Evolutionary conservation across 768 basidiomycete species (phyloP).

Genomic region (Phylloporus sp.): DNA sequence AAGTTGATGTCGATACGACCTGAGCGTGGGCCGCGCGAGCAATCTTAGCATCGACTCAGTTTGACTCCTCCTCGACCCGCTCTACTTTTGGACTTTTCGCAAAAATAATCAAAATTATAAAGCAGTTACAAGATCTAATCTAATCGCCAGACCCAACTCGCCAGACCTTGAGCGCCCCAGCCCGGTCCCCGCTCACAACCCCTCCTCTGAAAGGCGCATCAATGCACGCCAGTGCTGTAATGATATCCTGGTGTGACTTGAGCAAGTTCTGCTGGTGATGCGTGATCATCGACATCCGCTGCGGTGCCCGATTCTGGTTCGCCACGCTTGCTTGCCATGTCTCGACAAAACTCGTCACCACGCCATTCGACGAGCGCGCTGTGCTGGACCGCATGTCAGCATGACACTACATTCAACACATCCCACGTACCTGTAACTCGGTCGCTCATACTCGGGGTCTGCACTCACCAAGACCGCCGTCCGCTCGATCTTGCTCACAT

Average conservation of each 20-base stretch:
- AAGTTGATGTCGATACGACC: slow-evolving; percentile 20
- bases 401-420: neutral
- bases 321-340: slow-evolving; percentile 50
- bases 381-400: slow-evolving; percentile 25
- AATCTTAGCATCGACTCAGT: slow-evolving; percentile 31
- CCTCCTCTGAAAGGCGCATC: slow-evolving; percentile 93
- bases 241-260: slow-evolving; percentile 85
- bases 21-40: slow-evolving; percentile 29
- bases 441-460: slow-evolving; percentile 71
- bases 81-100: slow-evolving; percentile 23
- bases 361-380: slow-evolving; percentile 35
- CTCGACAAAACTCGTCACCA: slow-evolving; percentile 55
- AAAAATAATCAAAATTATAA: slow-evolving; percentile 4
- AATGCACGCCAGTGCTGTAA: slow-evolving; percentile 80
- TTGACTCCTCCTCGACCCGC: slow-evolving; percentile 14
- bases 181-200: slow-evolving; percentile 86
- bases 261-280: slow-evolving; percentile 82
- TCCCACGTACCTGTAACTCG: slow-evolving; percentile 63
- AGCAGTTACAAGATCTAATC: too few species aligned
- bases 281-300: slow-evolving; percentile 73
- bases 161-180: slow-evolving; percentile 91
- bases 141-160: slow-evolving; percentile 55
- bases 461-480: slow-evolving; percentile 78
- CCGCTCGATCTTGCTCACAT: slow-evolving; percentile 66
- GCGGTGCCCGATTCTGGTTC: slow-evolving; percentile 61